phyloP scores from a whole-genome alignment of 2,329 filamentous ascomycete species.

The Aureobasidium sp. region DNA sequence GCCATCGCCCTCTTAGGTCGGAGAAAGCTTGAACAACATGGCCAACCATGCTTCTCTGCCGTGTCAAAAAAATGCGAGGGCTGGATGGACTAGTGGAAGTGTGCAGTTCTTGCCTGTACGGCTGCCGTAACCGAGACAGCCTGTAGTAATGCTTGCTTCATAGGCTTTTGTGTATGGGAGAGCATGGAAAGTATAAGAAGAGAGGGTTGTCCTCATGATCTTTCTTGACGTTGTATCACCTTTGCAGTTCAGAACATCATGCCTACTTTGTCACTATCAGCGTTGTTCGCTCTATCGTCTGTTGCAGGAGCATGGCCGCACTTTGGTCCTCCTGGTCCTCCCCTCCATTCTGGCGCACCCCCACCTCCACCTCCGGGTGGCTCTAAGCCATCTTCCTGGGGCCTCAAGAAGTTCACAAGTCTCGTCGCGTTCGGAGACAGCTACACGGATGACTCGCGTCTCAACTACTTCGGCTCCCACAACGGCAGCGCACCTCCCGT shows the following conservation, averaged over 20 bases:
- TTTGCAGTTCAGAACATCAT: neutral
- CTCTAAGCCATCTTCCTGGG: constrained; percentile 25
- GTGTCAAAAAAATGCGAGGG: neutral
- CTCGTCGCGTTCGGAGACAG: constrained; percentile 68
- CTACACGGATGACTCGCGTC: constrained; percentile 65
- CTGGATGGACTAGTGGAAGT: neutral
- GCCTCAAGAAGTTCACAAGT: constrained; percentile 49
- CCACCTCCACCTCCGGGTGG: neutral
- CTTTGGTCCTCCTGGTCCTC: neutral
- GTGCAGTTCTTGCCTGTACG: neutral
- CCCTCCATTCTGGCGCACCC: neutral
- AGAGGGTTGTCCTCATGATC: neutral
- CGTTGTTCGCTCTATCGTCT: neutral
- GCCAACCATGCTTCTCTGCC: neutral
- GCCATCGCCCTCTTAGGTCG: neutral
- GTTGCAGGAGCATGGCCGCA: constrained; percentile 11
- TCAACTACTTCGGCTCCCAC: constrained; percentile 55
- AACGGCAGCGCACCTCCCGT: constrained; percentile 56
- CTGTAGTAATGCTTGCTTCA: neutral
- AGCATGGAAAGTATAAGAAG: neutral
- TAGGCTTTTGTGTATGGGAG: neutral
- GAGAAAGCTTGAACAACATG: constrained; percentile 1
- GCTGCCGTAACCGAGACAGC: constrained; percentile 1
- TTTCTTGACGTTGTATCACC: neutral
- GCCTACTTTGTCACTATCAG: neutral